phyloP scores from a whole-genome alignment of 805 yeast genomes.

The Wickerhamomyces silvicola region DNA sequence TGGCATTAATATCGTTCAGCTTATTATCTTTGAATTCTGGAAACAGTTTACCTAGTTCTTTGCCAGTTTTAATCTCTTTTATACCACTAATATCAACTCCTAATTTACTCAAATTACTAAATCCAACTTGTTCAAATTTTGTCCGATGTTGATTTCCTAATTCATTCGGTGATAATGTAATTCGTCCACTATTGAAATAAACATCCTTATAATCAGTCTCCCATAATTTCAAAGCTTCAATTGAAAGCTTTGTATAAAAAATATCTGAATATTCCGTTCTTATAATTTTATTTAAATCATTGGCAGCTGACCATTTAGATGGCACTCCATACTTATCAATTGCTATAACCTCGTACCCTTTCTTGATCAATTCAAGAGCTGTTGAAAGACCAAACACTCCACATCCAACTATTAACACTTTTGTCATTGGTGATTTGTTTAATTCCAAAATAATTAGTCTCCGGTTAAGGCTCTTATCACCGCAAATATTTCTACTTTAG shows the following conservation, averaged over 20 bases:
- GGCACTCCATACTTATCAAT: constrained; percentile 38
- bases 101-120: constrained; percentile 26
- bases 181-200: constrained; percentile 37
- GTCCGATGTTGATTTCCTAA: constrained; percentile 27
- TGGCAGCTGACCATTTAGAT: constrained; percentile 40
- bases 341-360: constrained; percentile 27
- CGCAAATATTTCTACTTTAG: too few relatives aligned
- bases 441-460: too few relatives aligned
- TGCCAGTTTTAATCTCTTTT: constrained; percentile 25
- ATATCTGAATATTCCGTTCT: constrained; percentile 40
- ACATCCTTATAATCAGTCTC: constrained; percentile 25
- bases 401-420: constrained; percentile 28
- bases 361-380: constrained; percentile 29
- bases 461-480: too few relatives aligned
- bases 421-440: too few relatives aligned
- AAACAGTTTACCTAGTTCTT: constrained; percentile 22
- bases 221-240: constrained; percentile 40
- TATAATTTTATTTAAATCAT: constrained; percentile 43
- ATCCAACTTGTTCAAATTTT: constrained; percentile 31
- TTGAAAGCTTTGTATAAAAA: constrained; percentile 34
- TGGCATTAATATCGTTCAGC: constrained; percentile 22
- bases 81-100: constrained; percentile 22
- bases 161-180: constrained; percentile 27
- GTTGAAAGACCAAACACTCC: constrained; percentile 44
- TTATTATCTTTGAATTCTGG: constrained; percentile 22